These are phyloP conservation scores for Dryas integrifolia DNA, from an alignment of 331 rosid genomes.

Conservation along the genomic window DNA sequence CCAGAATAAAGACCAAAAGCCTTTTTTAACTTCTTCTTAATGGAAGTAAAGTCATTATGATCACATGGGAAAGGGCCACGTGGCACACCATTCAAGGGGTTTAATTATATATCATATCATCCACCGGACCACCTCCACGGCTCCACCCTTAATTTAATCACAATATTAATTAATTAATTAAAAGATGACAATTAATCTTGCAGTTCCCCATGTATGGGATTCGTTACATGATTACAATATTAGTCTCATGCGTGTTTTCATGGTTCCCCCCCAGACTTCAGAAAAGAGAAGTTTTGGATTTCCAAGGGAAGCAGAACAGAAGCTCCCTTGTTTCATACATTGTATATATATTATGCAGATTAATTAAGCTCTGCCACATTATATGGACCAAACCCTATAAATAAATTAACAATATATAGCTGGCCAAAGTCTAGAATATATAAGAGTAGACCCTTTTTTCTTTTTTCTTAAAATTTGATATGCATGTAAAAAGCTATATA, in stretches of 20 bases:
- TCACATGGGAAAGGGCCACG: slow-evolving; percentile 56
- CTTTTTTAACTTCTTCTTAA: slow-evolving; percentile 33
- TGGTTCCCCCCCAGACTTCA: slow-evolving; percentile 16
- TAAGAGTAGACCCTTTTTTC: neutral
- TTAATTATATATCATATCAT: slow-evolving; percentile 25
- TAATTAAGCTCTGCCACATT: slow-evolving; percentile 13
- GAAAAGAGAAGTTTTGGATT: slow-evolving; percentile 31
- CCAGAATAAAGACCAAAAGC: slow-evolving; percentile 38
- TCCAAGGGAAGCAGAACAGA: slow-evolving; percentile 7
- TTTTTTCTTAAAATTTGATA: neutral
- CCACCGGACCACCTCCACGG: neutral
- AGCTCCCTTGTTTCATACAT: slow-evolving; percentile 33
- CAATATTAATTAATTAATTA: slow-evolving; percentile 6
- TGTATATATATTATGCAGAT: too few species aligned
- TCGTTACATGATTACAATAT: slow-evolving; percentile 7
- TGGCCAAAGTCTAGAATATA: neutral
- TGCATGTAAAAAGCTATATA: too few species aligned
- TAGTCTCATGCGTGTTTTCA: slow-evolving; percentile 29
- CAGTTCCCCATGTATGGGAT: slow-evolving; percentile 42
- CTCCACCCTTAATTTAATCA: slow-evolving; percentile 26
- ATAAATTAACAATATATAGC: neutral
- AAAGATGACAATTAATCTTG: slow-evolving; percentile 27
- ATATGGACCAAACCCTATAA: slow-evolving; percentile 25
- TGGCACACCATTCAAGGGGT: slow-evolving; percentile 32
- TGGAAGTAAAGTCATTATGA: slow-evolving; percentile 42